Evolutionary conservation across 305 asterid genomes (phyloP), one percentile per base, ranked within the genome.

Genomic region (Plantago rigida): DNA sequence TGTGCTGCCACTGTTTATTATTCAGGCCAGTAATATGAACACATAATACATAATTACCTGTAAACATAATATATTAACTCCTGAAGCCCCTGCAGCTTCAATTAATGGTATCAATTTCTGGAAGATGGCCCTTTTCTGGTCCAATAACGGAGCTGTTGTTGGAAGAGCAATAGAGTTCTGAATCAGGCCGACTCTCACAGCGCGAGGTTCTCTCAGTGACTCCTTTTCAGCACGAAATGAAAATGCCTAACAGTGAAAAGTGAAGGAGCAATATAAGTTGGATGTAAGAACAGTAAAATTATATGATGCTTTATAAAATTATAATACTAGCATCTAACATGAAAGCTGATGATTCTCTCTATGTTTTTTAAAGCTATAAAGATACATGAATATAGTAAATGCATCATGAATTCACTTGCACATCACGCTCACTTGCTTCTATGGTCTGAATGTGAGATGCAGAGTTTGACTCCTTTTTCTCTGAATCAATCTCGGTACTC

Each of bases 31-130:
- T 22, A 22, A 22, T 22, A 22, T 12, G 49, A 60, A 24, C 9
- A 8, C 24, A 22, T 3, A 64, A 13, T 48, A 63, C 26, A 62
- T 36, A 61, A 47, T 9, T 68, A 90, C 97, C 89, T 87, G 97
- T 78, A 90, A 71, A 62, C 97, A 90, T 64, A 90, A 70, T 59
- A 90, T 73, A 53, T 90, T 90, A 73, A 87, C 96, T 19, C 95
- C 96, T 15, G 89, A 80, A 62, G 82, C 47, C 10, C 94, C 96
- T 0, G 97, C 97, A 50, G 97, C 85, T 74, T 90, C 95, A 60
- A 90, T 84, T 24, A 84, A 81, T 29, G 95, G 96, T 1, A 78
- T 67, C 53, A 90, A 60, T 76, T 85, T 87, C 77, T 73, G 75
- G 77, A 84, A 87, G 68, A 87, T 82, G 70, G 75, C 95, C 70